These are phyloP conservation scores for Leishmania major DNA, from an alignment of 208 protist genomes.

Conservation along the genomic window DNA sequence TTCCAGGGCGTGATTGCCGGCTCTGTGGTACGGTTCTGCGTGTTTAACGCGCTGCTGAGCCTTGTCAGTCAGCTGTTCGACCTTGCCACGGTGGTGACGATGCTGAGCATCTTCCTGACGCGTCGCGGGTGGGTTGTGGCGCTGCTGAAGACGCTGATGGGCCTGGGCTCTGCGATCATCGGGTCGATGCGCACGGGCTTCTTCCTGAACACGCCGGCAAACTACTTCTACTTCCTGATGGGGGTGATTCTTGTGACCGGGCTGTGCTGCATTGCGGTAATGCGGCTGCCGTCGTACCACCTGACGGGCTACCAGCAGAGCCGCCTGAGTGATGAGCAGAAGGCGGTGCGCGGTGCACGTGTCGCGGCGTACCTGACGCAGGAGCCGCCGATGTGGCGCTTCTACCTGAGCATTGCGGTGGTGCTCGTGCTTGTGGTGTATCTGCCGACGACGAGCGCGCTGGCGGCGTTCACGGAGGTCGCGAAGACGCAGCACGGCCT, in stretches of 20 bases:
- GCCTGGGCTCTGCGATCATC: slow-evolving; percentile 64
- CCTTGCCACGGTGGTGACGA: slow-evolving; percentile 44
- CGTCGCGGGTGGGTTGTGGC: slow-evolving; percentile 51
- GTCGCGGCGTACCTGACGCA: slow-evolving; percentile 51
- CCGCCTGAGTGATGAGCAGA: slow-evolving; percentile 32
- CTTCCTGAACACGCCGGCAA: slow-evolving; percentile 30
- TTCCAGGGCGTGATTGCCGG: slow-evolving; percentile 52
- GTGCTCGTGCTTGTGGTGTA: slow-evolving; percentile 60
- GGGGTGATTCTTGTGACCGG: slow-evolving; percentile 28
- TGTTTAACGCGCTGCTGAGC: slow-evolving; percentile 48
- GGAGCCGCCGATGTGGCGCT: slow-evolving; percentile 56
- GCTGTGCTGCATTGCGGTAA: slow-evolving; percentile 30
- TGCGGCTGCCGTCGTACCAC: slow-evolving; percentile 66
- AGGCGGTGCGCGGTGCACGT: slow-evolving; percentile 12
- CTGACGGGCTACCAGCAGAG: slow-evolving; percentile 51
- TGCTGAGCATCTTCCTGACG: slow-evolving; percentile 64
- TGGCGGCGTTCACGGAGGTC: slow-evolving; percentile 42
- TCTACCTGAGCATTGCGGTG: slow-evolving; percentile 50
- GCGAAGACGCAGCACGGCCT: neutral
- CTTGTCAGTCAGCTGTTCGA: slow-evolving; percentile 58
- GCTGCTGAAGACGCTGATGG: slow-evolving; percentile 71
- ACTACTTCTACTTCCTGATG: slow-evolving; percentile 71
- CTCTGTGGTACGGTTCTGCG: slow-evolving; percentile 31
- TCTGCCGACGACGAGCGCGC: slow-evolving; percentile 49
- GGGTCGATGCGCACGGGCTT: slow-evolving; percentile 59